A percentile compares a stretch with the other conserved stretches of the same genome.
Conservation (phyloP, 2,329 filamentous ascomycete species). For the Pseudocercospora cruenta region DNA sequence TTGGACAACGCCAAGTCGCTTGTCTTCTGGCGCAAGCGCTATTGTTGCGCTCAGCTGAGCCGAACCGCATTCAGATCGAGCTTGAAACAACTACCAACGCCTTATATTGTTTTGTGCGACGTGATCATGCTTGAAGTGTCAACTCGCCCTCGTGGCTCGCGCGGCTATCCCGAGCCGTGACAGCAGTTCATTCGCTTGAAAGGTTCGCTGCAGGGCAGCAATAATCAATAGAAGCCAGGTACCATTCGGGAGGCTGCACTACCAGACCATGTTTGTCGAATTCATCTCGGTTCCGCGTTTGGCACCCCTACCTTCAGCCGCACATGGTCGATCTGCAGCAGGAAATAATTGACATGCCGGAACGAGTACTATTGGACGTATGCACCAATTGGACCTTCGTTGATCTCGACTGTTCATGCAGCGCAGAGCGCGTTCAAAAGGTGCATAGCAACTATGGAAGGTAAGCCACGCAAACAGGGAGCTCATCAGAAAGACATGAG, state of each 20-base stretch:
- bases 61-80: neutral
- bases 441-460: too few relatives aligned
- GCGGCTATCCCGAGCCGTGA: too few relatives aligned
- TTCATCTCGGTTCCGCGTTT: neutral
- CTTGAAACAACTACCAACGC: neutral
- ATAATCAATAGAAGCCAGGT: neutral
- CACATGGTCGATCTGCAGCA: neutral
- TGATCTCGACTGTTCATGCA: too few relatives aligned
- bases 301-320: neutral
- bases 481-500: too few relatives aligned
- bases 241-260: neutral
- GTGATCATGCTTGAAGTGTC: neutral
- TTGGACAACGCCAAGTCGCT: neutral
- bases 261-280: neutral
- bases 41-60: neutral
- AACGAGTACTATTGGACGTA: too few relatives aligned
- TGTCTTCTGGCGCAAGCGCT: neutral
- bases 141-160: neutral
- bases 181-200: too few relatives aligned
- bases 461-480: too few relatives aligned
- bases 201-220: too few relatives aligned
- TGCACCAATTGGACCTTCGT: too few relatives aligned
- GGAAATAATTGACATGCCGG: neutral
- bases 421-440: too few relatives aligned
- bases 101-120: slow-evolving; percentile 9